Evolutionary conservation across 805 yeast species (phyloP).

Genomic region (Barnettozyma sucrosica): DNA sequence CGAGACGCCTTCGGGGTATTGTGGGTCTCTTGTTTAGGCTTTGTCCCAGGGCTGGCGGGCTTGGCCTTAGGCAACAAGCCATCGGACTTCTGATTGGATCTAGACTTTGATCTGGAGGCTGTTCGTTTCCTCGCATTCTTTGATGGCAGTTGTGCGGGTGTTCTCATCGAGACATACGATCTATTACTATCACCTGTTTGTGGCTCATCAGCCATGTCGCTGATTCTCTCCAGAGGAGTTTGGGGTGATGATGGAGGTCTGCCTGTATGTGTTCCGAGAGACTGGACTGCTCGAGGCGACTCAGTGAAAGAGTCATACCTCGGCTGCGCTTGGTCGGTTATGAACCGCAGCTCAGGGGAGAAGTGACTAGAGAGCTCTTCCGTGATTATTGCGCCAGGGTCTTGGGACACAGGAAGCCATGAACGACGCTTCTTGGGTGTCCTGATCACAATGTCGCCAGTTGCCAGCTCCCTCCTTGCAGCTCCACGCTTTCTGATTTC

Average conservation of each 20-base stretch:
- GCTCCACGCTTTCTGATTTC: conserved; percentile 18
- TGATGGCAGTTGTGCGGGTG: neutral
- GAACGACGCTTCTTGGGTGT: conserved; percentile 8
- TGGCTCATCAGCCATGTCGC: neutral
- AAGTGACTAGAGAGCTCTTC: conserved; percentile 11
- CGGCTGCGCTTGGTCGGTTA: neutral
- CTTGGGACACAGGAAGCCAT: conserved; percentile 15
- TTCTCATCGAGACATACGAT: conserved; percentile 2
- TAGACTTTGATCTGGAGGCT: neutral
- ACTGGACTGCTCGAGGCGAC: neutral
- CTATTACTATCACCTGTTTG: conserved; percentile 2
- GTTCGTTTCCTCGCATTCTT: neutral
- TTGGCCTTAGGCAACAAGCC: neutral
- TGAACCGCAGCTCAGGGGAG: conserved; percentile 10
- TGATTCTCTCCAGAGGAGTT: neutral
- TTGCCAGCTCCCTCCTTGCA: conserved; percentile 11
- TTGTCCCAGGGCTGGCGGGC: neutral
- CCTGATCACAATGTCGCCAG: conserved; percentile 10
- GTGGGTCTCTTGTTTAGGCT: neutral
- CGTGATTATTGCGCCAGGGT: conserved; percentile 20
- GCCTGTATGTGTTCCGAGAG: neutral
- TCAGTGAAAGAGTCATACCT: neutral
- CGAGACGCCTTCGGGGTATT: neutral
- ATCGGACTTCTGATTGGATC: neutral
- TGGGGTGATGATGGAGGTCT: conserved; percentile 1